Conservation (phyloP, 352 stramenopile genomes). For the Elongisporangium prolatum region DNA sequence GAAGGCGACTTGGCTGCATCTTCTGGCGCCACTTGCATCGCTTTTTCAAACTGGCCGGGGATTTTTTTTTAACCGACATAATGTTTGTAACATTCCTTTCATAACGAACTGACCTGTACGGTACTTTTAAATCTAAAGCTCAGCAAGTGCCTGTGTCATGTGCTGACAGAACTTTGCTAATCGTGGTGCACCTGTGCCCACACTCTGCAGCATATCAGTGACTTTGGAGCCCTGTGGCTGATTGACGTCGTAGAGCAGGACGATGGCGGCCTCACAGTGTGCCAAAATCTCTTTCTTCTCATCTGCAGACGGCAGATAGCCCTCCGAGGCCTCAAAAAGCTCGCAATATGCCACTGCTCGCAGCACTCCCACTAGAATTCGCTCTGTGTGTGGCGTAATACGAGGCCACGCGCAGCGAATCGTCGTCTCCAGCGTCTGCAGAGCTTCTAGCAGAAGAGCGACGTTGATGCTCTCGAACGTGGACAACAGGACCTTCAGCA, state of each 20-base stretch:
- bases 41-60: not conserved
- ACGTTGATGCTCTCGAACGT: slow-evolving; percentile 65
- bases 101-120: not conserved
- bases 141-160: not conserved
- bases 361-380: slow-evolving; percentile 66
- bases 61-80: not conserved
- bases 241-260: slow-evolving; percentile 29
- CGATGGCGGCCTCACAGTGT: slow-evolving; percentile 29
- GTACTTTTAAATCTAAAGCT: not conserved
- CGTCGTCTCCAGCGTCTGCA: slow-evolving; percentile 51
- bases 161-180: not conserved
- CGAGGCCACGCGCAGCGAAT: slow-evolving; percentile 63
- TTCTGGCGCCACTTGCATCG: not conserved
- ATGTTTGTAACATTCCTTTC: not conserved
- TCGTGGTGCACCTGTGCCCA: slow-evolving; percentile 3
- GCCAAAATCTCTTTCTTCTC: slow-evolving; percentile 26
- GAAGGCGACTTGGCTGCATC: not conserved
- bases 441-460: slow-evolving; percentile 38
- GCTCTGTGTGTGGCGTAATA: slow-evolving; percentile 56
- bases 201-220: slow-evolving; percentile 16
- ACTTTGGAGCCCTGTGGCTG: slow-evolving; percentile 8
- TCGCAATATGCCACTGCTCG: slow-evolving; percentile 65
- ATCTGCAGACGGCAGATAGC: slow-evolving; percentile 16
- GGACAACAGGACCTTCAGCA: slow-evolving; percentile 69
- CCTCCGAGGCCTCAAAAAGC: slow-evolving; percentile 34